Conservation (phyloP, 2,329 filamentous ascomycete species). For the Dryadomyces quercivorus region DNA sequence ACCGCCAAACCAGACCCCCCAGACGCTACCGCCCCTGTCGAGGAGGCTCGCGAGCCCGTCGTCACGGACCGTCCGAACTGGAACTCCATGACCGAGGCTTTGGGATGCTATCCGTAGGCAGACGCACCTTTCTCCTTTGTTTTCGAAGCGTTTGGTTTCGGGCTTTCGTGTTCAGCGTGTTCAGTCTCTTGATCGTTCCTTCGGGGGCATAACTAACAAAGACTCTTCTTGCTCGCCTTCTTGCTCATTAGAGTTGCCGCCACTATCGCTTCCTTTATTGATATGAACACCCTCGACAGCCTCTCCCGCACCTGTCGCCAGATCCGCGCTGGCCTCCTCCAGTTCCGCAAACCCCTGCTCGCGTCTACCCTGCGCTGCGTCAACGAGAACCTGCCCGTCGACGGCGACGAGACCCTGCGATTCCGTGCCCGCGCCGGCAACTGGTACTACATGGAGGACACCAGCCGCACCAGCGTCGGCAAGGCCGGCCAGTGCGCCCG, state of each 20-base stretch:
- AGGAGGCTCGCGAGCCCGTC: slow-evolving; percentile 13
- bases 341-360: slow-evolving; percentile 64
- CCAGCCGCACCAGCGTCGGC: slow-evolving; percentile 37
- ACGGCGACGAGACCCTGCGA: slow-evolving; percentile 43
- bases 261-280: slow-evolving; percentile 63
- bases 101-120: slow-evolving; percentile 59
- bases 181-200: neutral
- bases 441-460: slow-evolving; percentile 48
- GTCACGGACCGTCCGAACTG: slow-evolving; percentile 35
- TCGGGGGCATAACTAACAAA: slow-evolving; percentile 10
- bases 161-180: slow-evolving; percentile 2
- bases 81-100: slow-evolving; percentile 47
- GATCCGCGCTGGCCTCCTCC: slow-evolving; percentile 64
- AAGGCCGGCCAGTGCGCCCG: slow-evolving; percentile 71
- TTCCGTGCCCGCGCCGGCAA: slow-evolving; percentile 45
- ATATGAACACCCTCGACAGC: slow-evolving; percentile 76
- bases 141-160: neutral
- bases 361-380: slow-evolving; percentile 66
- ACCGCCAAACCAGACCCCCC: neutral
- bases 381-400: slow-evolving; percentile 50
- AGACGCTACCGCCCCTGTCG: slow-evolving; percentile 4
- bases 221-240: slow-evolving; percentile 2
- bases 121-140: slow-evolving; percentile 16
- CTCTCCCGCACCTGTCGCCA: slow-evolving; percentile 73
- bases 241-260: slow-evolving; percentile 54